A percentile compares a stretch with the other conserved stretches of the same genome.
phyloP scores from a whole-genome alignment of 2,329 filamentous ascomycete genomes.

The Fusarium sp. region DNA sequence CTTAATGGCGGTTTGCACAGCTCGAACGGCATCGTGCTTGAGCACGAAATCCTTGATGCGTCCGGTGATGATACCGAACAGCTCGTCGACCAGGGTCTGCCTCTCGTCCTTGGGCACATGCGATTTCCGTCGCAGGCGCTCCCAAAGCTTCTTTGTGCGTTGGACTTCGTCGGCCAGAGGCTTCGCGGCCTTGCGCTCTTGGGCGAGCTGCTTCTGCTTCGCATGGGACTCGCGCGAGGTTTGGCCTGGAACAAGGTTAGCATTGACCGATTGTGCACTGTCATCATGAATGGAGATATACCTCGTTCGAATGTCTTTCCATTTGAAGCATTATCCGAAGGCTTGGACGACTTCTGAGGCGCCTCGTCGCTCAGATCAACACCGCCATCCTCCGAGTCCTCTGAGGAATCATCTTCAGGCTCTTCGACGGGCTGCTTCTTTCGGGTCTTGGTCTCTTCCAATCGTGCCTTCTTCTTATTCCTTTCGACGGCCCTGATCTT shows the following conservation, averaged over 20 bases:
- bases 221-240: slow-evolving; percentile 89
- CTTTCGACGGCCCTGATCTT: slow-evolving; percentile 58
- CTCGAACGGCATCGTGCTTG: slow-evolving; percentile 98
- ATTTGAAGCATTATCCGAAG: slow-evolving; percentile 50
- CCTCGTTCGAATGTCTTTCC: slow-evolving; percentile 62
- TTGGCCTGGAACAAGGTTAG: slow-evolving; percentile 60
- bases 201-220: slow-evolving; percentile 90
- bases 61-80: slow-evolving; percentile 92
- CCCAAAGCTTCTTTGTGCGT: slow-evolving; percentile 97
- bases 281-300: slow-evolving; percentile 46
- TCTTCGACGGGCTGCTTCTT: slow-evolving; percentile 57
- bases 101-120: slow-evolving; percentile 93
- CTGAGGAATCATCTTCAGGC: slow-evolving; percentile 63
- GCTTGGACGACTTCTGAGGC: slow-evolving; percentile 55
- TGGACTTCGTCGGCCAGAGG: slow-evolving; percentile 92
- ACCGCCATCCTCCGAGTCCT: slow-evolving; percentile 70
- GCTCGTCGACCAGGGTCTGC: slow-evolving; percentile 87
- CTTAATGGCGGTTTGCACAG: slow-evolving; percentile 97
- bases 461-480: slow-evolving; percentile 68
- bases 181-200: slow-evolving; percentile 92
- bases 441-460: slow-evolving; percentile 54
- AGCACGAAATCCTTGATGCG: slow-evolving; percentile 96
- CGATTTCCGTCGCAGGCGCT: slow-evolving; percentile 91
- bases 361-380: slow-evolving; percentile 61
- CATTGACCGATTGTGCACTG: background rate